Percentiles rank a stretch among this genome's conserved stretches.
phyloP scores from a whole-genome alignment of 192 early-diverging fungal species.

The Coemansia sp. region DNA sequence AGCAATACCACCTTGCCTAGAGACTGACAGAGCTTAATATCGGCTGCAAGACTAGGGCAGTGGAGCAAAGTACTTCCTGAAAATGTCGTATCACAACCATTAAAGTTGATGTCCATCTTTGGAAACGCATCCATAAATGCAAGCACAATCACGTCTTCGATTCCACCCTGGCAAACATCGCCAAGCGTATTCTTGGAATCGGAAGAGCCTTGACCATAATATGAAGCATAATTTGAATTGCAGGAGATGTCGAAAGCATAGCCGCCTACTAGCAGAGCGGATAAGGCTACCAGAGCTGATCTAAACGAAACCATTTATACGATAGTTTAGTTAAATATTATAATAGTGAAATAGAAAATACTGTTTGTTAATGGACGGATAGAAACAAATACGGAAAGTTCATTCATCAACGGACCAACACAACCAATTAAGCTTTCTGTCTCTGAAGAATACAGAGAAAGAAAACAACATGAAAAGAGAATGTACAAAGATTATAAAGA shows the following conservation, averaged over 20 bases:
- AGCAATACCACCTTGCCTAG: slow-evolving; percentile 61
- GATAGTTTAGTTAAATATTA: no score
- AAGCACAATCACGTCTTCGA: neutral
- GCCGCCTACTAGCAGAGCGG: neutral
- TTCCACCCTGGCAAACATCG: neutral
- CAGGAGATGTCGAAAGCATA: neutral
- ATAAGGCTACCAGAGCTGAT: neutral
- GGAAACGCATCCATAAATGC: slow-evolving; percentile 2
- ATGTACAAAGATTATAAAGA: neutral
- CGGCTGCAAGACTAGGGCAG: slow-evolving; percentile 58
- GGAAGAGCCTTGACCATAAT: neutral
- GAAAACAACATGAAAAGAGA: neutral
- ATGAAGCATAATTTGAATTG: slow-evolving; percentile 2
- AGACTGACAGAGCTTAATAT: slow-evolving; percentile 66
- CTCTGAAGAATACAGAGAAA: no score
- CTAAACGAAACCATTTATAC: neutral
- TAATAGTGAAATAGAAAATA: no score
- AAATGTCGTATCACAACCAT: neutral
- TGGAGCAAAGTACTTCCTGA: slow-evolving; percentile 52
- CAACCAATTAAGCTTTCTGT: no score
- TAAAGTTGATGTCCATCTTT: neutral
- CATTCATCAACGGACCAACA: no score
- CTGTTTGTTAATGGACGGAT: no score
- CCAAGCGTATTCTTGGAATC: neutral
- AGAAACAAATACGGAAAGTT: no score